These are phyloP conservation scores for Aspergillus thermomutatus DNA, from an alignment of 2,329 filamentous ascomycete species.

Conservation along the genomic window DNA sequence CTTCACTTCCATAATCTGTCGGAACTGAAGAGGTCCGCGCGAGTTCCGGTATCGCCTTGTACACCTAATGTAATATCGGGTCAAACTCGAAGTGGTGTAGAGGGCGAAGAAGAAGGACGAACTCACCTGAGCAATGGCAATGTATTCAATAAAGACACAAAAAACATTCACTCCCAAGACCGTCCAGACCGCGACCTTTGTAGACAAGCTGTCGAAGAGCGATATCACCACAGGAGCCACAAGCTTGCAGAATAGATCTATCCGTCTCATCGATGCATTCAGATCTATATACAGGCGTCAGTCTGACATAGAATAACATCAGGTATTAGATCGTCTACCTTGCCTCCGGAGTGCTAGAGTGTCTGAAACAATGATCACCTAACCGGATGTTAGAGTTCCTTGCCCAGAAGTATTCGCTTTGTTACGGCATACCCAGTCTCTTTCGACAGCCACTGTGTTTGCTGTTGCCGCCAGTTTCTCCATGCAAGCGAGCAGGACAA, in stretches of 20 bases:
- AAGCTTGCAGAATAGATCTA: constrained; percentile 58
- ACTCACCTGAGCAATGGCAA: constrained; percentile 37
- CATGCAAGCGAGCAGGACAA: constrained; percentile 59
- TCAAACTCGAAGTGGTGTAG: not conserved
- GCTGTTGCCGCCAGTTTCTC: constrained; percentile 65
- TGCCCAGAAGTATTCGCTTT: not conserved
- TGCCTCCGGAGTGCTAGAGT: constrained; percentile 39
- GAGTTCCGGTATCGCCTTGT: constrained; percentile 19
- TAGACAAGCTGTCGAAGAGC: constrained; percentile 43
- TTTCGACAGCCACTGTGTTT: constrained; percentile 67
- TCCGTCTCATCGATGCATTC: constrained; percentile 55
- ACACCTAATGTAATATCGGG: constrained; percentile 9
- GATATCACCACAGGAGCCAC: constrained; percentile 53
- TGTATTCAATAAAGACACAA: constrained; percentile 39
- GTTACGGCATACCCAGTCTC: constrained; percentile 57
- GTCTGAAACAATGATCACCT: constrained; percentile 32
- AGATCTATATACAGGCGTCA: constrained; percentile 28
- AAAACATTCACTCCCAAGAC: constrained; percentile 45
- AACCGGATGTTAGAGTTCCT: not conserved
- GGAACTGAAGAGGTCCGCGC: constrained; percentile 1
- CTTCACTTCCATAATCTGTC: not conserved
- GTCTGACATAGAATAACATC: constrained; percentile 21
- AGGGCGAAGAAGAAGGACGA: not conserved
- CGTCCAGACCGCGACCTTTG: constrained; percentile 44
- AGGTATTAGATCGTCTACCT: constrained; percentile 25